These are phyloP conservation scores for Colletotrichum aenigma DNA, from an alignment of 2,329 filamentous ascomycete genomes.

Conservation along the genomic window DNA sequence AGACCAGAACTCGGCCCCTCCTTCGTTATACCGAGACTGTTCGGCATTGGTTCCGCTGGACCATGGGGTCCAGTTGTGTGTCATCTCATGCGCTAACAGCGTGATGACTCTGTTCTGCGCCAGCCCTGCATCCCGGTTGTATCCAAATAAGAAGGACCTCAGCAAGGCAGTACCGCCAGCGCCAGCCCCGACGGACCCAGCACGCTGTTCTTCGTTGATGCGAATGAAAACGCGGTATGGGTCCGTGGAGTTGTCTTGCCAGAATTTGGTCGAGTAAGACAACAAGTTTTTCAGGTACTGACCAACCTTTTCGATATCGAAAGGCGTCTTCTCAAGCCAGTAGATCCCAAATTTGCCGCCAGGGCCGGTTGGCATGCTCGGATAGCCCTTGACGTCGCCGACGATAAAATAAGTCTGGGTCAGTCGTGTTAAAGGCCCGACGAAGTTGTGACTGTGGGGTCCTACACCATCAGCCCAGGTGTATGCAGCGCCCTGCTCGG, in stretches of 20 bases:
- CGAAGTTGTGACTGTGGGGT: neutral
- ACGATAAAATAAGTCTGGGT: neutral
- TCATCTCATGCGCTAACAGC: neutral
- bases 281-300: neutral
- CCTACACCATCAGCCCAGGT: neutral
- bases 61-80: neutral
- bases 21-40: slow-evolving; percentile 1
- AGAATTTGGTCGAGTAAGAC: neutral
- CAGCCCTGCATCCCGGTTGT: neutral
- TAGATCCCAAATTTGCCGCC: neutral
- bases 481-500: neutral
- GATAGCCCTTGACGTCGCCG: neutral
- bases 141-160: neutral
- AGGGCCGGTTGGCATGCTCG: neutral
- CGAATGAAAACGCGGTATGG: neutral
- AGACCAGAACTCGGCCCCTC: slow-evolving; percentile 3
- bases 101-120: neutral
- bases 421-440: neutral
- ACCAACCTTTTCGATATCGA: neutral
- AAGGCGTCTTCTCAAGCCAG: neutral
- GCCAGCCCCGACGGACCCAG: neutral
- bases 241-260: neutral
- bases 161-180: neutral
- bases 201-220: neutral
- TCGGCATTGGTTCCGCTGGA: neutral